These are phyloP conservation scores for Picocystis salinarum DNA, from an alignment of 139 green algal genomes.

Conservation along the genomic window DNA sequence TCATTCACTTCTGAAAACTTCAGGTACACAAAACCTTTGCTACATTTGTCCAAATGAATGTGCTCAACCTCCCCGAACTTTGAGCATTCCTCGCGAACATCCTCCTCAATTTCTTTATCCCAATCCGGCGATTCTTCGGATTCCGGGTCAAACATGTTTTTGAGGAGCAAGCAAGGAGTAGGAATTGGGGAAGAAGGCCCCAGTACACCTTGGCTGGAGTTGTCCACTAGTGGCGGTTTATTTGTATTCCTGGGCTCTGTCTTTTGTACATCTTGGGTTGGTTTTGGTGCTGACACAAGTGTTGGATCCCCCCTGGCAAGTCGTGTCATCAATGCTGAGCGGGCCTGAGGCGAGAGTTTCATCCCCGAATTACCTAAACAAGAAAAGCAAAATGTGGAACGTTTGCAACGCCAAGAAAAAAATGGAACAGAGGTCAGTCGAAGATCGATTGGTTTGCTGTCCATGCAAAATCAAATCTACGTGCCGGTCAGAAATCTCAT, in stretches of 20 bases:
- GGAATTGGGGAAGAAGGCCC: slow-evolving; percentile 72
- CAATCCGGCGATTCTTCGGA: slow-evolving; percentile 45
- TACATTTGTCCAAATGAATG: slow-evolving; percentile 54
- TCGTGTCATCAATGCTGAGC: slow-evolving; percentile 62
- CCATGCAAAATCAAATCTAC: no score
- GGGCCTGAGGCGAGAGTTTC: slow-evolving; percentile 40
- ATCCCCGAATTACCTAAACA: no score
- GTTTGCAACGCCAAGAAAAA: no score
- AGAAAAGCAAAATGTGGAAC: no score
- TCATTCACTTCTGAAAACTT: slow-evolving; percentile 43
- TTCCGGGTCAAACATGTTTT: slow-evolving; percentile 80
- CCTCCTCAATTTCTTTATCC: slow-evolving; percentile 66
- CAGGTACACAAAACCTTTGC: slow-evolving; percentile 81
- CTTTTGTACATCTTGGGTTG: no score
- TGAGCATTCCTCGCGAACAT: slow-evolving; percentile 67
- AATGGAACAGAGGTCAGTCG: no score
- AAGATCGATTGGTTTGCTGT: no score
- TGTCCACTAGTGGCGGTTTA: no score
- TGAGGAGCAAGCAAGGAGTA: slow-evolving; percentile 77
- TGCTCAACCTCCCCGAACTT: slow-evolving; percentile 76
- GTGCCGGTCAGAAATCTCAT: no score
- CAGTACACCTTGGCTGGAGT: slow-evolving; percentile 74
- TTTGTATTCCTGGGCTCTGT: no score
- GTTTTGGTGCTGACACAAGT: no score
- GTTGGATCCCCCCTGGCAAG: slow-evolving; percentile 35